Percentiles rank a stretch among this genome's conserved stretches.
Evolutionary conservation across 768 basidiomycete genomes (phyloP).

Genomic region (Tylopilus sp.): DNA sequence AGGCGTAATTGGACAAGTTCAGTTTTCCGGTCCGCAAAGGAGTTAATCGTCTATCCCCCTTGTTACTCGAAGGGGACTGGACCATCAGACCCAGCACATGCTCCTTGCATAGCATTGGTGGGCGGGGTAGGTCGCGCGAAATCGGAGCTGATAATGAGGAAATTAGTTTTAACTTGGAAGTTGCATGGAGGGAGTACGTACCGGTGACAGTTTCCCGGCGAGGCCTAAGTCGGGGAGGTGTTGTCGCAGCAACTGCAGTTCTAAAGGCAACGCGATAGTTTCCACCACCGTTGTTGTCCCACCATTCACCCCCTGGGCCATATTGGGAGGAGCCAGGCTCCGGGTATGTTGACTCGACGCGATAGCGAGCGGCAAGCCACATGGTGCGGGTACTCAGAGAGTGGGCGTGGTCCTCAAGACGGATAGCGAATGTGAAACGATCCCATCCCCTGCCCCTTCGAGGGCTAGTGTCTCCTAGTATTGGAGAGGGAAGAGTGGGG

Average conservation of each 20-base stretch:
- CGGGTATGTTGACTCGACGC: constrained; percentile 21
- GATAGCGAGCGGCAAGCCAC: constrained; percentile 60
- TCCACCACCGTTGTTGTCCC: constrained; percentile 83
- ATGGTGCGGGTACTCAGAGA: constrained; percentile 49
- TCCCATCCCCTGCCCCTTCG: constrained; percentile 41
- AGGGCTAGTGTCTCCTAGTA: background rate
- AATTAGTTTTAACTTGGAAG: background rate
- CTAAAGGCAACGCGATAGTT: constrained; percentile 80
- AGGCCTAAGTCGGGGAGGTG: background rate
- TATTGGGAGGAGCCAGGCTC: constrained; percentile 19
- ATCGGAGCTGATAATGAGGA: constrained; percentile 6
- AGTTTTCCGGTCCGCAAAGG: constrained; percentile 21
- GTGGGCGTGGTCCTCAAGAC: constrained; percentile 66
- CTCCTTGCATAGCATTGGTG: constrained; percentile 9
- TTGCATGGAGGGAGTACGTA: background rate
- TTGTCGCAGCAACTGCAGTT: background rate
- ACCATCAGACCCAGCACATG: constrained; percentile 7
- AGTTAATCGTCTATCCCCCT: background rate
- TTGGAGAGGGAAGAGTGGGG: constrained; percentile 11
- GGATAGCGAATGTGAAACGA: constrained; percentile 57
- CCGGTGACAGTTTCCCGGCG: constrained; percentile 24
- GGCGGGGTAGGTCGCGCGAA: background rate
- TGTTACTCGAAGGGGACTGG: background rate
- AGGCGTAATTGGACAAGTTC: constrained; percentile 31
- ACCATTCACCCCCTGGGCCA: constrained; percentile 70